These are phyloP conservation scores for Elasticomyces elasticus DNA, from an alignment of 495 filamentous ascomycete species.

Conservation along the genomic window DNA sequence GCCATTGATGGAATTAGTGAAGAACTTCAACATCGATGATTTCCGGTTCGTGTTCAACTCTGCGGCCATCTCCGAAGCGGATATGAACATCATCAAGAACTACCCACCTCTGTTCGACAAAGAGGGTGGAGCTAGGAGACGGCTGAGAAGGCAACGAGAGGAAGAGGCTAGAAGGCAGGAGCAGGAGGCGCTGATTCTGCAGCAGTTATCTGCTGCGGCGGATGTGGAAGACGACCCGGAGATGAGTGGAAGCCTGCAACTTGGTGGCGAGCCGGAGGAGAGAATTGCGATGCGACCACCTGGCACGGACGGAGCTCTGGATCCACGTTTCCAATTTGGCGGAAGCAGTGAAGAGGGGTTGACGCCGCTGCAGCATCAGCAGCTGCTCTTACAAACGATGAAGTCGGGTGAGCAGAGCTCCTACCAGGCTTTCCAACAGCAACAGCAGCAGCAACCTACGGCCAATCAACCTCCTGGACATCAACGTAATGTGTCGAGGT, in stretches of 20 bases:
- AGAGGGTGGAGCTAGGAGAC: slow-evolving; percentile 64
- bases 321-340: slow-evolving; percentile 18
- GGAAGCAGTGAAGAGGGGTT: slow-evolving; percentile 55
- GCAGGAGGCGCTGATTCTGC: slow-evolving; percentile 45
- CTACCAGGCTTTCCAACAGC: slow-evolving; percentile 47
- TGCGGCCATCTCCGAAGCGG: slow-evolving; percentile 42
- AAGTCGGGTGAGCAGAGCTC: slow-evolving; percentile 46
- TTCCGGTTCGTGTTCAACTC: slow-evolving; percentile 54
- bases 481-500: slow-evolving; percentile 75
- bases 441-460: slow-evolving; percentile 33
- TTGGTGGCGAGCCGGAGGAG: slow-evolving; percentile 86
- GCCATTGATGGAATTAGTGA: slow-evolving; percentile 30
- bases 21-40: slow-evolving; percentile 45
- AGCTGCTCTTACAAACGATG: slow-evolving; percentile 44
- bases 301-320: slow-evolving; percentile 45
- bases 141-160: slow-evolving; percentile 55
- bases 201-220: slow-evolving; percentile 27
- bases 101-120: slow-evolving; percentile 74
- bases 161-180: slow-evolving; percentile 54
- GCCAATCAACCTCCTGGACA: slow-evolving; percentile 57
- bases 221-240: slow-evolving; percentile 47
- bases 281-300: slow-evolving; percentile 59
- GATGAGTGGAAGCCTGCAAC: slow-evolving; percentile 67
- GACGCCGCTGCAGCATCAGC: slow-evolving; percentile 71
- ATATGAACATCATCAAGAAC: slow-evolving; percentile 45